These are phyloP conservation scores for Delonix regia DNA, from an alignment of 306 rosid species.

Conservation along the genomic window DNA sequence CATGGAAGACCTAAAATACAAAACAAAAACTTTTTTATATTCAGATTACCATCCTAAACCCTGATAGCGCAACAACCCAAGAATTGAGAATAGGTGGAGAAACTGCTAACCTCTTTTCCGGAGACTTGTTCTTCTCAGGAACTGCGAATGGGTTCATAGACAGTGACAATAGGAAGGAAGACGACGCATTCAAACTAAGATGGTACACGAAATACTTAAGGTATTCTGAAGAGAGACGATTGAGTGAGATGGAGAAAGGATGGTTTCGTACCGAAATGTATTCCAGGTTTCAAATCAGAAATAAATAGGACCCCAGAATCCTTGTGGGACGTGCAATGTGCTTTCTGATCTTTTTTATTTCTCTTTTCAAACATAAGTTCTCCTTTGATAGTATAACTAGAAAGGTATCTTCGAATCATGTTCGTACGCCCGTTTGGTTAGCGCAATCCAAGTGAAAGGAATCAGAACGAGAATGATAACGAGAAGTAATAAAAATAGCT, in stretches of 20 bases:
- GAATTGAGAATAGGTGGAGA: neutral
- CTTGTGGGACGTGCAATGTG: constrained; percentile 30
- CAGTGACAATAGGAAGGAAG: neutral
- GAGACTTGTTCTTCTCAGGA: neutral
- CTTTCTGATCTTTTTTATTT: too few relatives aligned
- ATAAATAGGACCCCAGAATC: neutral
- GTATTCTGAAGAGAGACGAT: neutral
- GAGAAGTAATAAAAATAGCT: too few relatives aligned
- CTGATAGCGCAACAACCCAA: neutral
- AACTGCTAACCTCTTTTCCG: constrained; percentile 35
- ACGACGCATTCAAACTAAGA: neutral
- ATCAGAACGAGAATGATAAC: too few relatives aligned
- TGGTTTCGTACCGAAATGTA: constrained; percentile 17
- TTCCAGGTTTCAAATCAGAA: neutral
- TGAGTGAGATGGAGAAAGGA: neutral
- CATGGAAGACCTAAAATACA: constrained; percentile 40
- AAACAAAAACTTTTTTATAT: neutral
- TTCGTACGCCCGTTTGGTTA: too few relatives aligned
- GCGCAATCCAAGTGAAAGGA: too few relatives aligned
- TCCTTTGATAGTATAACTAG: too few relatives aligned
- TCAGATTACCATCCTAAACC: neutral
- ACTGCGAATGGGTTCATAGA: neutral
- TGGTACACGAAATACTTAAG: neutral
- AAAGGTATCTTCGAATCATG: too few relatives aligned
- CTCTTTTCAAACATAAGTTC: too few relatives aligned